Evolutionary conservation across 345 rosid species (phyloP).

Genomic region (Stellera chamaejasme): DNA sequence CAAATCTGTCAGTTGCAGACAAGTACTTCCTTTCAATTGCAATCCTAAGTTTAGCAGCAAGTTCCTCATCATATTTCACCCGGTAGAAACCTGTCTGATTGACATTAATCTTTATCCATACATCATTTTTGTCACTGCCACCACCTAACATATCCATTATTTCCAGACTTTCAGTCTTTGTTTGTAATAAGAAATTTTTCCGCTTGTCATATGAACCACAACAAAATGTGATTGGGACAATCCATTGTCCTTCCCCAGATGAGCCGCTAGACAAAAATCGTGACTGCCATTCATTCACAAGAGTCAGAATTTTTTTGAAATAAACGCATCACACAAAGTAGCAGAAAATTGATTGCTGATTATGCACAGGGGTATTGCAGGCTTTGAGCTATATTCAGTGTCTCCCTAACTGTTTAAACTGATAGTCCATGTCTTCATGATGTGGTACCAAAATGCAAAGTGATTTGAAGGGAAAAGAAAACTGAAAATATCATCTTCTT

Average conservation of each 20-base stretch:
- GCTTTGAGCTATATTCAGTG: background rate
- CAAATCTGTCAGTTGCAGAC: constrained; percentile 72
- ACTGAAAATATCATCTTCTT: too few relatives aligned
- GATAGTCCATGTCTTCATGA: background rate
- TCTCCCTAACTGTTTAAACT: background rate
- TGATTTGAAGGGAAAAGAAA: too few relatives aligned
- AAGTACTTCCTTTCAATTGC: constrained; percentile 66
- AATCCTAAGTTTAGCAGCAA: constrained; percentile 59
- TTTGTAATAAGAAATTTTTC: constrained; percentile 66
- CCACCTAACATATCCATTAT: constrained; percentile 17
- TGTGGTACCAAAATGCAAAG: too few relatives aligned
- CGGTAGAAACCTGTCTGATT: constrained; percentile 88
- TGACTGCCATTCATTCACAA: constrained; percentile 42
- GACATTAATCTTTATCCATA: constrained; percentile 81
- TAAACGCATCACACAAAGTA: background rate
- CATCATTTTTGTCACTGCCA: constrained; percentile 11
- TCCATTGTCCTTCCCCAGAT: constrained; percentile 88
- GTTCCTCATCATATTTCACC: constrained; percentile 82
- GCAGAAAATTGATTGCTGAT: background rate
- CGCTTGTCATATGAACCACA: constrained; percentile 60
- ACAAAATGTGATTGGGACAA: constrained; percentile 82
- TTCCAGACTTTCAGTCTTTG: constrained; percentile 47
- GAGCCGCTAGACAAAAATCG: constrained; percentile 84
- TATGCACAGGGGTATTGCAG: background rate
- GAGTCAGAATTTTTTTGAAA: constrained; percentile 6